Percentiles rank a stretch among this genome's conserved stretches.
These are phyloP conservation scores for Lasiodiplodia hormozganensis DNA, from an alignment of 2,329 filamentous ascomycete species.

Conservation along the genomic window DNA sequence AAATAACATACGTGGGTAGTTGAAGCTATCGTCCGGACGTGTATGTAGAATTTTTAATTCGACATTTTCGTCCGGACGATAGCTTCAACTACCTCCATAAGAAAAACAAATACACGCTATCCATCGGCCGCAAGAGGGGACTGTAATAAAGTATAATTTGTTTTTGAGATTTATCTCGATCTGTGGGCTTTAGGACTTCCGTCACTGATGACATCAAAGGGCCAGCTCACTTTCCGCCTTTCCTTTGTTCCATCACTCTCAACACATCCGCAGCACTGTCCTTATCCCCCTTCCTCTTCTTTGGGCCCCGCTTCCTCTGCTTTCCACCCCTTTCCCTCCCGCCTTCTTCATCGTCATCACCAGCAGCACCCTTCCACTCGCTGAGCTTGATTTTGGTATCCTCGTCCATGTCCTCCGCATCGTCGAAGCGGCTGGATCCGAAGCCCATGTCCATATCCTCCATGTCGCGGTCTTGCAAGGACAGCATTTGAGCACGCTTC, in stretches of 20 bases:
- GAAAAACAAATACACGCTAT: too few species aligned
- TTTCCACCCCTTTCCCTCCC: conserved; percentile 62
- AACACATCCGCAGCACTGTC: conserved; percentile 84
- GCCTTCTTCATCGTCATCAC: conserved; percentile 57
- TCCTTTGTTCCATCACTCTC: conserved; percentile 73
- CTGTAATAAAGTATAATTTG: too few species aligned
- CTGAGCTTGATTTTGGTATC: conserved; percentile 69
- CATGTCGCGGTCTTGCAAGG: conserved; percentile 75
- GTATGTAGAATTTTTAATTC: too few species aligned
- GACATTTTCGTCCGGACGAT: too few species aligned
- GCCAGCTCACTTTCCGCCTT: conserved; percentile 36
- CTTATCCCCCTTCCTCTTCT: conserved; percentile 78
- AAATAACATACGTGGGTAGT: too few species aligned
- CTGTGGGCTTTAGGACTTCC: too few species aligned
- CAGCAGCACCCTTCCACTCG: conserved; percentile 65
- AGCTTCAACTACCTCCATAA: too few species aligned
- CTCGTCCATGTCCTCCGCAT: conserved; percentile 81
- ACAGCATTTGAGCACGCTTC: conserved; percentile 70
- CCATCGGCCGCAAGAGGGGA: too few species aligned
- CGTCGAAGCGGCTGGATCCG: conserved; percentile 83
- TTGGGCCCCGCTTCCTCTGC: conserved; percentile 73
- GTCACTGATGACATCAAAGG: too few species aligned
- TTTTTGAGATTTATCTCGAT: too few species aligned
- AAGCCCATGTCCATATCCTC: conserved; percentile 96
- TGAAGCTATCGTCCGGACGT: too few species aligned